Evolutionary conservation across 208 protist species (phyloP), one percentile per base, ranked within the genome.

Genomic region (Trypanosoma platydactyli): DNA sequence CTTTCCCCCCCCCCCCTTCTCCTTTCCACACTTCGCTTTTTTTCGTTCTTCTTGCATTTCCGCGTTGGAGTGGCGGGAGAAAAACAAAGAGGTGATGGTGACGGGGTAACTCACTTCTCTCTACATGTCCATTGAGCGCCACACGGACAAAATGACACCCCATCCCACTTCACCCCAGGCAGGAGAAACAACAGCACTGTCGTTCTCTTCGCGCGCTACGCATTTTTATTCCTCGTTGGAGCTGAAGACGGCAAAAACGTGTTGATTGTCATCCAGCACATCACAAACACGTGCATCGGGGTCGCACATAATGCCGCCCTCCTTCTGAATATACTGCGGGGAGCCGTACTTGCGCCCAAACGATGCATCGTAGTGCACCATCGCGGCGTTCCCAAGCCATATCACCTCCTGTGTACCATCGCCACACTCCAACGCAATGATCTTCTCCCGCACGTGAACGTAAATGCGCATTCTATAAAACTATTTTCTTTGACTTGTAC

Each of bases 331-430:
- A 11, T 72, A 82, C 4, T 82, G 48, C 12, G 88, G 85, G 3
- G 83, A 58, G 9, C 91, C 91, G 52, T 86, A 89, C 45, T 69
- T 59, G 24, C 71, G 64, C 1, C 91, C 88, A 65, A 93, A 88
- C 25, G 55, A 86, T 30, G 63, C 52, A 71, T 96, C 88, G 76
- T 96, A 96, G 60, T 90, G 87, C n/a, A 93, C 79, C 82, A 96
- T 92, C 0, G 88, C 91, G 3, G 89, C 91, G 63, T 91, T 83
- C 46, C 84, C 88, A 6, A 96, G 78, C 89, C 91, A 96, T 30
- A 76, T 62, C 12, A 94, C 76, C 30, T 82, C 56, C 76, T 96
- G 91, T 24, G 82, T 91, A 63, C 91, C 91, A 63, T 93, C 86
- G 20, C 91, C 91, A 66, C 91, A 96, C 70, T 94, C 77, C 27